Conservation (phyloP, 2,329 filamentous ascomycete species). For the Fonsecaea monophora region DNA sequence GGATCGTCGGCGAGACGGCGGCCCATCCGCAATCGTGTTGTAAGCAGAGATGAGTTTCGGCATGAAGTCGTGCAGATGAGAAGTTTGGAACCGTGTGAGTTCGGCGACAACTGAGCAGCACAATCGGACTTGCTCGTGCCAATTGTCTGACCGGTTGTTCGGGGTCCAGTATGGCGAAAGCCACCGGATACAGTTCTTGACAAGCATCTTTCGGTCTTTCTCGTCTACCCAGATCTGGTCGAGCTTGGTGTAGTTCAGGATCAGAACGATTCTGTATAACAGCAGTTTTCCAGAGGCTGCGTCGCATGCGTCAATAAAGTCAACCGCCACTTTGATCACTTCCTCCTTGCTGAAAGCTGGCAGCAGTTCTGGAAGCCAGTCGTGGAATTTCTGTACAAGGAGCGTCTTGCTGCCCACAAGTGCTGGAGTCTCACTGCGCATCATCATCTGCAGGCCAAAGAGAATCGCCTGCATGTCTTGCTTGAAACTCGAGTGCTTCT, state of each 20-base stretch:
- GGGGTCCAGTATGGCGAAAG: conserved; percentile 92
- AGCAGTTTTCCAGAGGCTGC: conserved; percentile 88
- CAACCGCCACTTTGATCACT: conserved; percentile 87
- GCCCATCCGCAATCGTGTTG: conserved; percentile 72
- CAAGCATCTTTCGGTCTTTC: conserved; percentile 75
- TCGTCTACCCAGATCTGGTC: conserved; percentile 76
- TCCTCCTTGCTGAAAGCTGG: conserved; percentile 79
- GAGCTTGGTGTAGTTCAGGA: conserved; percentile 87
- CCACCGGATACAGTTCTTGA: conserved; percentile 86
- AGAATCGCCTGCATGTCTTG: conserved; percentile 86
- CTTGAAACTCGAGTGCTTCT: conserved; percentile 67
- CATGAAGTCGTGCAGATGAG: conserved; percentile 86
- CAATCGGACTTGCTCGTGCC: conserved; percentile 88
- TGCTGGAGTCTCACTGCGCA: conserved; percentile 83
- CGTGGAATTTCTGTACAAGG: conserved; percentile 94
- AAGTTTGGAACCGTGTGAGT: conserved; percentile 77
- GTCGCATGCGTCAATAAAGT: conserved; percentile 90
- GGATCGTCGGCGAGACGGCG: conserved; percentile 62
- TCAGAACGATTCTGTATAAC: conserved; percentile 88
- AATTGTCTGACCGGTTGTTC: conserved; percentile 77
- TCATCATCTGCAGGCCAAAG: conserved; percentile 85
- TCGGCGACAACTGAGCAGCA: conserved; percentile 92
- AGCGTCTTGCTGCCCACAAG: conserved; percentile 94
- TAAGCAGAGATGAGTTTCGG: conserved; percentile 92
- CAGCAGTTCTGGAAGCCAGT: conserved; percentile 91